Base-by-base conservation (phyloP, 768 basidiomycete genomes). In the Psilocybe sp. region DNA sequence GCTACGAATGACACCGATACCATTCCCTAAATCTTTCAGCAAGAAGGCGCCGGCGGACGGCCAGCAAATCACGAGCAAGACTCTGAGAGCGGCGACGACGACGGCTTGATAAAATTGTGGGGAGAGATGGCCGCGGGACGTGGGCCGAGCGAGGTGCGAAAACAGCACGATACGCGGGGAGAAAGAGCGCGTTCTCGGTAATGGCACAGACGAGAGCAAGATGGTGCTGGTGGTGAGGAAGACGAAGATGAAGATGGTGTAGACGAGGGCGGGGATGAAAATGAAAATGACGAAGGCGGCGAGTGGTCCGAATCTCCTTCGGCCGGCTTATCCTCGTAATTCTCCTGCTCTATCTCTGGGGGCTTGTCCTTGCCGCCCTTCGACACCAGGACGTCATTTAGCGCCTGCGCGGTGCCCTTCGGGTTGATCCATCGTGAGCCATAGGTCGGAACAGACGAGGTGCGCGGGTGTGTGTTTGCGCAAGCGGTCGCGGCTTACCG, bases 41-140 rank as follows among this genome's bases (percentile, higher is more conserved):
- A 98, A 73, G 75, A 98, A 98, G 28, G 94, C 95, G 46, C 96
- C 96, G 50, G 98, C 80, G 67, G 98, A 98, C 0, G 95, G 93
- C 64, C 97, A 95, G 0, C 94, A 94, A 38, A 92, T 91, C 58
- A 87, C 87, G 81, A 96, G 90, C 83, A 95, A 90, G 64, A 96
- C 93, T 69, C 92, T 91, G 64, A 98, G 89, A 14, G 93, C 92
- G 11, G 85, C n/a, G n/a, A n/a, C n/a, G 34, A 98, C 93, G 32
- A 98, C 96, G 0, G 95, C 95, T 66, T 97, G 97, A 78, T 98
- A 98, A 69, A 98, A 97, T 32, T 93, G 92, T 3, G 96, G 95
- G 72, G 98, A 98, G 40, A 98, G 84, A 1, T 96, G 96, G 14
- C 96, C 80, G 38, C 94, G 85, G 31, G 93, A 93, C 51, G 98